Evolutionary conservation across 2,329 filamentous ascomycete genomes (phyloP), one percentile per base, ranked within the genome.

Genomic region (Myriosclerotinia scirpicola): DNA sequence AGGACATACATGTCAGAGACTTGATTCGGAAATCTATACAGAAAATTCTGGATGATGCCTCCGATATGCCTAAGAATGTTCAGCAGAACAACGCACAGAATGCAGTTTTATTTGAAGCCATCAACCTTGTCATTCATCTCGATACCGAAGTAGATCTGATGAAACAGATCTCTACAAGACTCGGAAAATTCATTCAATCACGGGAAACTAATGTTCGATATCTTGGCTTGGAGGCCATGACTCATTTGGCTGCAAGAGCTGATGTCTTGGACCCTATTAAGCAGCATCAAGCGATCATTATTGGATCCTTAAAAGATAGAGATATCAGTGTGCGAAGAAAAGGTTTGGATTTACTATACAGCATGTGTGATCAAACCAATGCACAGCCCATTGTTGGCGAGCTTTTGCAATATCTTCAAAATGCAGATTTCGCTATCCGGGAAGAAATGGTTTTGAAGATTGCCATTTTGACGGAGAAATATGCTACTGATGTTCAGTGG

Each of bases 361-460:
- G 95, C 86, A 99, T 99, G 95, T 99, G 96, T 78, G 95, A 99
- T 79, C 87, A 91, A 44, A 89, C 89, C n/a, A 99, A 99, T 78
- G 93, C 95, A 9, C 90, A 92, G 71, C 89, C 92, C 12, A 96
- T 99, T 71, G 95, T 99, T 50, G 90, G 91, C 68, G 95, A 99
- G 80, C 87, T 99, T 61, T 81, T 99, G 64, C 92, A 94, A 72
- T 98, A 97, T 78, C 85, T 99, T 11, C 94, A 97, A 75, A 97
- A 92, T 66, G 95, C 95, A 58, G 95, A 99, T 78, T 99, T 97
- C 78, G 94, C 94, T 6, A 97, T 99, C 74, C 88, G 96, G 70
- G 96, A 99, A 80, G 95, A 99, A 78, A 99, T 99, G 95, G 95
- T 98, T 5, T 83, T 99, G 70, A 99, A 99, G 81, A 97, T 99